These are phyloP conservation scores for Alnus rubra DNA, from an alignment of 306 rosid genomes.

Conservation along the genomic window DNA sequence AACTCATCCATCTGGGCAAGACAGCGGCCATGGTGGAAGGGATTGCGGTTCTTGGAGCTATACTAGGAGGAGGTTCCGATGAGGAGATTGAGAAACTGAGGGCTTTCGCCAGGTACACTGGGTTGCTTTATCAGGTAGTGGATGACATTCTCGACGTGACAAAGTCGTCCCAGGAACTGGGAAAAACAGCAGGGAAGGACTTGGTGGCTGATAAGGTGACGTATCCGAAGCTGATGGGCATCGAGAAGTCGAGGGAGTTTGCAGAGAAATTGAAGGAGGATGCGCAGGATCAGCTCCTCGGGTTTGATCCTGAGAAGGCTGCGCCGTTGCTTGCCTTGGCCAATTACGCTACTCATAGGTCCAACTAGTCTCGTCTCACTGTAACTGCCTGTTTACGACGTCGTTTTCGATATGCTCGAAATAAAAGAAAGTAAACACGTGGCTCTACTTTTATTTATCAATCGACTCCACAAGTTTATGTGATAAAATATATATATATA, in stretches of 20 bases:
- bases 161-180: conserved; percentile 61
- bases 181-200: conserved; percentile 83
- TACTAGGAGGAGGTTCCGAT: conserved; percentile 62
- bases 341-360: conserved; percentile 59
- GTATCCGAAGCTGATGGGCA: conserved; percentile 69
- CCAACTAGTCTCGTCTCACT: not conserved
- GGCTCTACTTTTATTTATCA: no score
- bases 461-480: no score
- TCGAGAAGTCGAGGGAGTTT: conserved; percentile 63
- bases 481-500: no score
- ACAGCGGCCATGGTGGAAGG: conserved; percentile 71
- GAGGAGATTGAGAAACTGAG: conserved; percentile 53
- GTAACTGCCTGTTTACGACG: no score
- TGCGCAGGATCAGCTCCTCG: conserved; percentile 50
- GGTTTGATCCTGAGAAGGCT: conserved; percentile 44
- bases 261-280: conserved; percentile 49
- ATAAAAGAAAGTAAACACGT: no score
- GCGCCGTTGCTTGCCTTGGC: conserved; percentile 70
- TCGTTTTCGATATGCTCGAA: no score
- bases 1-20: conserved; percentile 61
- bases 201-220: conserved; percentile 67
- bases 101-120: conserved; percentile 55
- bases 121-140: conserved; percentile 72
- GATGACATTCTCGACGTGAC: conserved; percentile 86
- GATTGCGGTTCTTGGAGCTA: conserved; percentile 66